These are phyloP conservation scores for Elaeis oleifera DNA, from an alignment of 202 grass and related monocot genomes.

Conservation along the genomic window DNA sequence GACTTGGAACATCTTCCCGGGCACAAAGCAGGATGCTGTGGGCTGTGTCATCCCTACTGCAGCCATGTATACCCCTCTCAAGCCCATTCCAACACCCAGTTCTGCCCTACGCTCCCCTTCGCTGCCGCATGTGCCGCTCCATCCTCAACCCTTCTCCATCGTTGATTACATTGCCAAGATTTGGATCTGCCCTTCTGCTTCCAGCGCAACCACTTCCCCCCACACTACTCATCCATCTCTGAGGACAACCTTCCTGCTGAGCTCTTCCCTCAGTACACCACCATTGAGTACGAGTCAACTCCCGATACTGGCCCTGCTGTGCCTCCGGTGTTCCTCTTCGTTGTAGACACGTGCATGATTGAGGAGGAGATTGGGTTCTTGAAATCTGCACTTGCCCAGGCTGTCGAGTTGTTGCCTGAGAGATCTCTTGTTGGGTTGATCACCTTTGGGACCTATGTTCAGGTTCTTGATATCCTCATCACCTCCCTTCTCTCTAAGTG, in stretches of 20 bases:
- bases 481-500: neutral
- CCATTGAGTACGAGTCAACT: slow-evolving; percentile 57
- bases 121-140: slow-evolving; percentile 78
- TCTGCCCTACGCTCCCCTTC: slow-evolving; percentile 60
- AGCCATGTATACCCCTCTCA: slow-evolving; percentile 75
- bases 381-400: slow-evolving; percentile 80
- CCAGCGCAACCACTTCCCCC: slow-evolving; percentile 86
- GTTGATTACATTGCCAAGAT: slow-evolving; percentile 83
- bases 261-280: slow-evolving; percentile 70
- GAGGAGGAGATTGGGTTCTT: slow-evolving; percentile 89
- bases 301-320: slow-evolving; percentile 32
- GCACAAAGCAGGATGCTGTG: slow-evolving; percentile 63
- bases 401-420: slow-evolving; percentile 83
- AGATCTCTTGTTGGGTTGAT: slow-evolving; percentile 92
- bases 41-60: slow-evolving; percentile 65
- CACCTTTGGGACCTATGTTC: slow-evolving; percentile 85
- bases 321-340: slow-evolving; percentile 82
- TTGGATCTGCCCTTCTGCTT: slow-evolving; percentile 90
- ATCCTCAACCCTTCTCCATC: slow-evolving; percentile 72
- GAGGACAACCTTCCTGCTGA: slow-evolving; percentile 75
- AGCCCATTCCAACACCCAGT: slow-evolving; percentile 51
- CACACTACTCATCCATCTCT: slow-evolving; percentile 60
- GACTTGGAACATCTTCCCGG: slow-evolving; percentile 90
- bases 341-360: slow-evolving; percentile 93
- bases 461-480: slow-evolving; percentile 36